These are phyloP conservation scores for Pinguiococcus pyrenoidosus DNA, from an alignment of 108 stramenopile species.

Conservation along the genomic window DNA sequence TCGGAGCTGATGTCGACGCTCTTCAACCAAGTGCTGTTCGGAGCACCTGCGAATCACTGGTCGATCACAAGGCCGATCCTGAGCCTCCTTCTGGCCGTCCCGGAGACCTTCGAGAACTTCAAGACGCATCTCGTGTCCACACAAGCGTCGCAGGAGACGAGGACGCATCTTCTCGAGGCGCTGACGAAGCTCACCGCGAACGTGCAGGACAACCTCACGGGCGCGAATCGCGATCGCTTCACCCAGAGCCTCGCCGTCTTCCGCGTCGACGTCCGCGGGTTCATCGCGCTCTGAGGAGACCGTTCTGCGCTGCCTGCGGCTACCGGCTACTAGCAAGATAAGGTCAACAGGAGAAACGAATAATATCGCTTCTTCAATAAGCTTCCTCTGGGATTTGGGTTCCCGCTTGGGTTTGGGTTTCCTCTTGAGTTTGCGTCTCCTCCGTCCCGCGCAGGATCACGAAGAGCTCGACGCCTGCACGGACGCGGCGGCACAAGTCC, in stretches of 20 bases:
- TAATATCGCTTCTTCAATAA: too few species aligned
- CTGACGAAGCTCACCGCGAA: conserved; percentile 74
- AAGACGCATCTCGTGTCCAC: conserved; percentile 74
- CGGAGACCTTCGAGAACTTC: conserved; percentile 64
- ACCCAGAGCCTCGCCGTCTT: conserved; percentile 87
- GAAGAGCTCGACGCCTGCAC: too few species aligned
- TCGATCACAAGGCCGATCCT: conserved; percentile 94
- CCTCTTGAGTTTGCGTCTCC: too few species aligned
- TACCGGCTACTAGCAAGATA: too few species aligned
- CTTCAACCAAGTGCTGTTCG: conserved; percentile 87
- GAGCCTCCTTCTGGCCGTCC: conserved; percentile 80
- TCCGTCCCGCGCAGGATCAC: too few species aligned
- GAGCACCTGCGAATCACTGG: conserved; percentile 80
- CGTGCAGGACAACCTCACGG: conserved; percentile 76
- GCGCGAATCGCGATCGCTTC: conserved; percentile 84
- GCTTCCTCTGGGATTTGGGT: too few species aligned
- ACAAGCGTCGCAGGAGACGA: conserved; percentile 68
- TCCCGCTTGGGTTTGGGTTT: too few species aligned
- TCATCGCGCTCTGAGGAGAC: conserved; percentile 29
- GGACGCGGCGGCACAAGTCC: too few species aligned
- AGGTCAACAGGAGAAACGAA: too few species aligned
- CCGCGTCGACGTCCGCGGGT: conserved; percentile 72
- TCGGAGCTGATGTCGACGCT: conserved; percentile 74
- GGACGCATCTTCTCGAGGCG: conserved; percentile 66
- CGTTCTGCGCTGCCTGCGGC: not conserved